A percentile compares a stretch with the other conserved stretches of the same genome.
Conservation (phyloP, 2,329 filamentous ascomycete genomes). For the Hortaea werneckii region DNA sequence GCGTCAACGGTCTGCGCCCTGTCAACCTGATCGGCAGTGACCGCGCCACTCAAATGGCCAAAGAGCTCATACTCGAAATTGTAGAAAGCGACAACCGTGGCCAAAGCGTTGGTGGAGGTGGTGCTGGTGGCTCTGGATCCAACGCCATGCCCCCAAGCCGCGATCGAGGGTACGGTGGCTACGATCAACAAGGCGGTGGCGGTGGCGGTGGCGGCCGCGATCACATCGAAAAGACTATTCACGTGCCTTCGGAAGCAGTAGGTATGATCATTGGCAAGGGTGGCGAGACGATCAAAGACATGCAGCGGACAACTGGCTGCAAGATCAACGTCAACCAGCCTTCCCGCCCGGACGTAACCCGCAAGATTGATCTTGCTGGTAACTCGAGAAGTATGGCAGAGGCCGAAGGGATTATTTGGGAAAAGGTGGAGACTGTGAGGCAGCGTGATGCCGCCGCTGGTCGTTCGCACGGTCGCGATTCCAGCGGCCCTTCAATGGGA, state of each 20-base stretch:
- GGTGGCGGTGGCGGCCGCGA: conserved; percentile 40
- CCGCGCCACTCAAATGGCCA: conserved; percentile 54
- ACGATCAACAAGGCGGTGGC: conserved; percentile 28
- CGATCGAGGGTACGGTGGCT: conserved; percentile 22
- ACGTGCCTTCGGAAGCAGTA: conserved; percentile 80
- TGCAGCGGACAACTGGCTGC: conserved; percentile 79
- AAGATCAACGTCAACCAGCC: conserved; percentile 90
- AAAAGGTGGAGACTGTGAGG: conserved; percentile 78
- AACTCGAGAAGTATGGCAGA: conserved; percentile 64
- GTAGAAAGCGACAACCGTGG: conserved; percentile 65
- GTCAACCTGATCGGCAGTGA: conserved; percentile 80
- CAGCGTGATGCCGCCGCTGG: conserved; percentile 37
- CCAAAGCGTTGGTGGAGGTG: not conserved
- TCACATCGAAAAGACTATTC: conserved; percentile 65
- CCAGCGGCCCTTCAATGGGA: conserved; percentile 10
- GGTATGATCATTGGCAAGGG: conserved; percentile 95
- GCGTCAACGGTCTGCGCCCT: conserved; percentile 76
- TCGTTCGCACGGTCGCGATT: conserved; percentile 6
- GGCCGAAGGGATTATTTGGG: conserved; percentile 77
- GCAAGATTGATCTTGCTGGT: conserved; percentile 79
- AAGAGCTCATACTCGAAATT: conserved; percentile 69
- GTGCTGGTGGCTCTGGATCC: conserved; percentile 25
- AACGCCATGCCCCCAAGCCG: conserved; percentile 12
- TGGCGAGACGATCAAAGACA: conserved; percentile 87
- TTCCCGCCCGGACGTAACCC: conserved; percentile 66